Percentiles rank a stretch among this genome's conserved stretches.
phyloP scores from a whole-genome alignment of 2,329 filamentous ascomycete genomes.

The Raffaelea arxii region DNA sequence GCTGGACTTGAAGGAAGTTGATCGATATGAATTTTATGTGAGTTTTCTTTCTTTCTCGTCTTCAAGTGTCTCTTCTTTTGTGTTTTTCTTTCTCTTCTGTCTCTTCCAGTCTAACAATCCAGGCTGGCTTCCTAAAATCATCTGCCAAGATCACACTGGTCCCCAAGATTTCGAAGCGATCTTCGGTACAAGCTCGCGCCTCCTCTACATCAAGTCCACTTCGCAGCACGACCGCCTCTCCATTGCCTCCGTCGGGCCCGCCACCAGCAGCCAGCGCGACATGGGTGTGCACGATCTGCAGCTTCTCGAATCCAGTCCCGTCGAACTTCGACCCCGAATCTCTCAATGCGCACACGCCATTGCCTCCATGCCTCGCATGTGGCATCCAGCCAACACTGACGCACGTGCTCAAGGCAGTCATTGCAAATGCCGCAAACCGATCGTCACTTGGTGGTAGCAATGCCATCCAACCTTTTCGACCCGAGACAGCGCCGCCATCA shows the following conservation, averaged over 20 bases:
- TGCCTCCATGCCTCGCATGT: conserved; percentile 84
- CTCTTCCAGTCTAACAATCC: neutral
- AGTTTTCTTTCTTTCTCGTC: conserved; percentile 13
- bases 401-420: conserved; percentile 77
- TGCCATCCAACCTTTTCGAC: neutral
- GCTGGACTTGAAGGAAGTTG: conserved; percentile 82
- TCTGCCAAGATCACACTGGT: conserved; percentile 87
- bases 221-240: conserved; percentile 35
- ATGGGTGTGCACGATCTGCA: conserved; percentile 95
- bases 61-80: neutral
- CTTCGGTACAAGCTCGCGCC: conserved; percentile 46
- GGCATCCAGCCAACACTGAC: conserved; percentile 85
- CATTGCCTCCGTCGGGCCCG: conserved; percentile 24
- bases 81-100: neutral
- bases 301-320: conserved; percentile 85
- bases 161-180: conserved; percentile 66
- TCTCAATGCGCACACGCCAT: conserved; percentile 66
- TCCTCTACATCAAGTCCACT: conserved; percentile 35
- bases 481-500: conserved; percentile 6
- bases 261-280: conserved; percentile 54
- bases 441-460: conserved; percentile 11
- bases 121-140: conserved; percentile 90
- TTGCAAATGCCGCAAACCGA: conserved; percentile 60
- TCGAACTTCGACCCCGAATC: conserved; percentile 85
- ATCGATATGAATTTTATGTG: conserved; percentile 84